These are phyloP conservation scores for Solanum pinnatisectum DNA, from an alignment of 257 asterid species.

Conservation along the genomic window DNA sequence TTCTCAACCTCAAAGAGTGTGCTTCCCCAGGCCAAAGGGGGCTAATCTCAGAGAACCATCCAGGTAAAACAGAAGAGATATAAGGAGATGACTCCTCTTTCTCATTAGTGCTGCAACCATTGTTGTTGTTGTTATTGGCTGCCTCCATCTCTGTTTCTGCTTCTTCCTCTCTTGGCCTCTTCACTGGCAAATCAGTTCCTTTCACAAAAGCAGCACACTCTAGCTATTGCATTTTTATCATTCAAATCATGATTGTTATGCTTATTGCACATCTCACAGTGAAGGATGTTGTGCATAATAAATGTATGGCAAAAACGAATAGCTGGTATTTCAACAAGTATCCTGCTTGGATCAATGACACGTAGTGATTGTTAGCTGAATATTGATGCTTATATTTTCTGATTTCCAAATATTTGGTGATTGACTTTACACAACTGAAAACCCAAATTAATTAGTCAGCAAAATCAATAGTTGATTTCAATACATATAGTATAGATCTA, in stretches of 20 bases:
- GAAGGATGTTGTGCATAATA: neutral
- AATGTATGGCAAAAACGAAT: neutral
- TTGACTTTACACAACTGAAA: neutral
- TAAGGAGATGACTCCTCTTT: conserved; percentile 13
- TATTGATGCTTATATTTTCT: neutral
- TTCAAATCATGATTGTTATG: neutral
- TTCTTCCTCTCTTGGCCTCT: conserved; percentile 5
- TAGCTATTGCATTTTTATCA: neutral
- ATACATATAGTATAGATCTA: neutral
- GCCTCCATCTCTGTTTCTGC: conserved; percentile 32
- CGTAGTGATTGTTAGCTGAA: neutral
- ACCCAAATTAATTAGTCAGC: neutral
- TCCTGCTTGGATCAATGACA: neutral
- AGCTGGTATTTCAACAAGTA: neutral
- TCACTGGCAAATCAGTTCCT: conserved; percentile 1
- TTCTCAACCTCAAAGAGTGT: conserved; percentile 89
- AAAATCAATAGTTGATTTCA: neutral
- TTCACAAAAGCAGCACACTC: neutral
- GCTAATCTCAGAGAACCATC: conserved; percentile 95
- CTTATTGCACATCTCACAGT: neutral
- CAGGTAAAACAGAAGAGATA: conserved; percentile 67
- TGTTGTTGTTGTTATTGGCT: neutral
- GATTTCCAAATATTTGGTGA: neutral
- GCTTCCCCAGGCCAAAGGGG: conserved; percentile 99
- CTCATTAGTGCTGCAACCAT: neutral